Evolutionary conservation across 768 basidiomycete species (phyloP).

Genomic region (Fistulinella prunicolor): DNA sequence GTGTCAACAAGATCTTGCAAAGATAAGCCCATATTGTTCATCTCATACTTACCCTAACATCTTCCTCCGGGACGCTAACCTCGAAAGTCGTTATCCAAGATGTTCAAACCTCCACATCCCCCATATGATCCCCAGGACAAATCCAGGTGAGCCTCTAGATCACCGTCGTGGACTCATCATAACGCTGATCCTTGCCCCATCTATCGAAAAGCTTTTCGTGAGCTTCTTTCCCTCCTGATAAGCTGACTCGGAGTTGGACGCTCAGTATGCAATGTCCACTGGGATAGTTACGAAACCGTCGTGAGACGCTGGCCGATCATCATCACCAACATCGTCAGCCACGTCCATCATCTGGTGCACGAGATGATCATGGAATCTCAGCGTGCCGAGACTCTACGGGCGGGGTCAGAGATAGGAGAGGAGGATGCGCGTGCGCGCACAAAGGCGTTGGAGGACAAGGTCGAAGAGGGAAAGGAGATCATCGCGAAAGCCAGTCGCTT

Average conservation of each 20-base stretch:
- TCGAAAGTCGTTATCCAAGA: too few relatives aligned
- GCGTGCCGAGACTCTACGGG: too few relatives aligned
- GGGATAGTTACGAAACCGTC: slow-evolving; percentile 80
- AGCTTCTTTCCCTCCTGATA: slow-evolving; percentile 19
- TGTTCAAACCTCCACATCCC: slow-evolving; percentile 55
- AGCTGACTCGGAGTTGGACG: background rate
- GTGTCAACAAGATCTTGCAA: too few relatives aligned
- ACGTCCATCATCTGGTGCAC: slow-evolving; percentile 68
- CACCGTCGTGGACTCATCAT: background rate
- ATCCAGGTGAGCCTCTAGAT: slow-evolving; percentile 50
- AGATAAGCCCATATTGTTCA: too few relatives aligned
- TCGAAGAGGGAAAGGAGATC: slow-evolving; percentile 75
- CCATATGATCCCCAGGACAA: slow-evolving; percentile 77
- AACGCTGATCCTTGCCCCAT: slow-evolving; percentile 1
- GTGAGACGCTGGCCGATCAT: slow-evolving; percentile 81
- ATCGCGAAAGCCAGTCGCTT: slow-evolving; percentile 72
- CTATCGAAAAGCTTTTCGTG: slow-evolving; percentile 57
- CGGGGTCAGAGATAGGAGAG: slow-evolving; percentile 3
- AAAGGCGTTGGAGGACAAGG: slow-evolving; percentile 38
- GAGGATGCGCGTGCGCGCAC: slow-evolving; percentile 11
- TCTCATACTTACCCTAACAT: too few relatives aligned
- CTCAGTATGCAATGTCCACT: slow-evolving; percentile 2
- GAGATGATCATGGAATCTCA: slow-evolving; percentile 46
- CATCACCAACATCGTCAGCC: slow-evolving; percentile 75
- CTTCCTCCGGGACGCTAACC: too few relatives aligned